phyloP scores from a whole-genome alignment of 2,329 filamentous ascomycete genomes.

The Diaporthe sp. region DNA sequence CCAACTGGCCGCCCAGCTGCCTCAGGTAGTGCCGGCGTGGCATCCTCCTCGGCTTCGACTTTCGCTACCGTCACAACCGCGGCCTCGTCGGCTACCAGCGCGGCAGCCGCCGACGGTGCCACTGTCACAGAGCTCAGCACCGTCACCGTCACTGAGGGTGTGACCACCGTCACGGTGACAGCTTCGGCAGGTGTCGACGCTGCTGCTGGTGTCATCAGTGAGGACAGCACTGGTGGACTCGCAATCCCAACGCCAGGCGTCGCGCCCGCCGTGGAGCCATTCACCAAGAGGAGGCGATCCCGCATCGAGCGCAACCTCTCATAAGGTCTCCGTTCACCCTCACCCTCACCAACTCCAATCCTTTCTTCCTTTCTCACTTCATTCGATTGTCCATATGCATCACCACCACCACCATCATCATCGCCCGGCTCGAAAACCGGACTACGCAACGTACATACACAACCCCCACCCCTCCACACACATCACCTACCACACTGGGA shows the following conservation, averaged over 20 bases:
- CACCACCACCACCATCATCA: background rate
- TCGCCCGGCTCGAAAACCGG: background rate
- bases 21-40: background rate
- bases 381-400: slow-evolving; percentile 20
- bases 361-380: background rate
- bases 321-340: background rate
- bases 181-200: background rate
- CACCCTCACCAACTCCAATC: background rate
- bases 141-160: slow-evolving; percentile 32
- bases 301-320: slow-evolving; percentile 30
- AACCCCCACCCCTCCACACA: background rate
- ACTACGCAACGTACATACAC: background rate
- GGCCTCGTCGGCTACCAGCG: background rate
- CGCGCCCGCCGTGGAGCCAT: slow-evolving; percentile 31
- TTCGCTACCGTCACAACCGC: slow-evolving; percentile 32
- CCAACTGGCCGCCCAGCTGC: background rate
- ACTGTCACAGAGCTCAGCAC: slow-evolving; percentile 31
- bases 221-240: slow-evolving; percentile 26
- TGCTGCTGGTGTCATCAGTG: background rate
- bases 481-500: background rate
- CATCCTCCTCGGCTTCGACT: slow-evolving; percentile 30
- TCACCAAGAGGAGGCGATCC: slow-evolving; percentile 29
- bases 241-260: slow-evolving; percentile 22
- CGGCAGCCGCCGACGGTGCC: background rate
- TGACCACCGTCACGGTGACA: slow-evolving; percentile 32